Evolutionary conservation across 2,329 filamentous ascomycete genomes (phyloP), one percentile per base, ranked within the genome.

Genomic region (Penicillium sp.): DNA sequence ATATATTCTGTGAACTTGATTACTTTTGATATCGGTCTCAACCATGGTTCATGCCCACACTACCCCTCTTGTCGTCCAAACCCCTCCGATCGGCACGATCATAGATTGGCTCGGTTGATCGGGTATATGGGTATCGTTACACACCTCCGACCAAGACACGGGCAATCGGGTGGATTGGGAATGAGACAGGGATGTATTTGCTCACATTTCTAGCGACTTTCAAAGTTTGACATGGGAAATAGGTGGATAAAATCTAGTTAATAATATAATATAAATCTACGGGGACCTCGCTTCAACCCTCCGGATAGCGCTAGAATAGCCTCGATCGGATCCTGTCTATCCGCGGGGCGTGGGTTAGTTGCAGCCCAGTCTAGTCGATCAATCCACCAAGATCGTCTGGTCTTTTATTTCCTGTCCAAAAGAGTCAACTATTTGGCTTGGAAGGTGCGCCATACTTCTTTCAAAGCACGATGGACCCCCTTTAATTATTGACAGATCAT

Each of bases 101-200:
- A 40, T 25, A 53, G 56, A 56, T 56, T 51, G 50, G 49, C 46
- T 58, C 49, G 49, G 26, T 18, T 49, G 55, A 44, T 47, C 42
- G 33, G 35, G 44, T 33, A 47, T 55, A 33, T 33, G 59, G 42
- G 33, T 33, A 49, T 54, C 33, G 60, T 64, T 49, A 54, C 52
- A 63, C 56, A 57, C 41, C 55, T 60, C 60, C 60, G 58, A 61
- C 29, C 33, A 48, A 31, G 29, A 31, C 29, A 31, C 14, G 29
- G 47, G 37, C 55, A 46, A 54, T 54, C 49, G 50, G 50, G 46
- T 54, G 48, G 45, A 44, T 56, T 40, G 54, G 42, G 62, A 65
- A 65, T 65, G 62, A 60, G 59, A 62, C 61, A 65, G 58, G 60
- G 62, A 54, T 61, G 18, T 11, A 40, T 22, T 40, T 18, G 49